Evolutionary conservation across 2,329 filamentous ascomycete species (phyloP).

Genomic region (Eurotiales sp.): DNA sequence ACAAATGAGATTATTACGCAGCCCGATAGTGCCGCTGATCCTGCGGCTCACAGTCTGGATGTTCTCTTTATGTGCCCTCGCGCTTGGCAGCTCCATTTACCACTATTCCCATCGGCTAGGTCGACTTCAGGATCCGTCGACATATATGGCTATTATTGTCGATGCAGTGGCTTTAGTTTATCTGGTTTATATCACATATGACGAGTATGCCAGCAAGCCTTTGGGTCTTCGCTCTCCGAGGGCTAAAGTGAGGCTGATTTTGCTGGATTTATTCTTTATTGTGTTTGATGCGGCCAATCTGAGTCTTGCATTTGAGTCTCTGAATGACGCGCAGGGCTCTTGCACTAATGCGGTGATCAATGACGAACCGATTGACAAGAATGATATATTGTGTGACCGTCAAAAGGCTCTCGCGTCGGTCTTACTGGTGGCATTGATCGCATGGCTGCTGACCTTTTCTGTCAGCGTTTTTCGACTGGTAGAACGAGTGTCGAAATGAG

Average conservation of each 20-base stretch:
- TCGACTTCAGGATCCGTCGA: slow-evolving; percentile 65
- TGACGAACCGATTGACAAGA: slow-evolving; percentile 28
- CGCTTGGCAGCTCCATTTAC: slow-evolving; percentile 72
- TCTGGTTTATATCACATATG: slow-evolving; percentile 88
- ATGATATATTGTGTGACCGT: slow-evolving; percentile 55
- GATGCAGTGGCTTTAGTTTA: slow-evolving; percentile 87
- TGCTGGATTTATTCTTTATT: slow-evolving; percentile 93
- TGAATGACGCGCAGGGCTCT: slow-evolving; percentile 60
- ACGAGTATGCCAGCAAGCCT: slow-evolving; percentile 93
- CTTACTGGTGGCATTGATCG: slow-evolving; percentile 73
- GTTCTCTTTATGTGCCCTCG: slow-evolving; percentile 78
- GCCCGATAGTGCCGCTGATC: slow-evolving; percentile 78
- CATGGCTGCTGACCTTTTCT: slow-evolving; percentile 88
- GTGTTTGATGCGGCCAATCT: slow-evolving; percentile 95
- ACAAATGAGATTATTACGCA: slow-evolving; percentile 68
- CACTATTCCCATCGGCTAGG: slow-evolving; percentile 50
- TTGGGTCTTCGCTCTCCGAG: slow-evolving; percentile 78
- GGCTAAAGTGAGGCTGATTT: slow-evolving; percentile 82
- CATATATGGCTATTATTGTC: slow-evolving; percentile 83
- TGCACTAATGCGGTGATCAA: slow-evolving; percentile 50
- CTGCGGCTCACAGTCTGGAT: slow-evolving; percentile 79
- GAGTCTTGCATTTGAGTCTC: slow-evolving; percentile 79
- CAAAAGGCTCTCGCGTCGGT: slow-evolving; percentile 73
- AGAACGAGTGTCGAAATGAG: slow-evolving; percentile 16
- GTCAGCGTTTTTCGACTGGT: slow-evolving; percentile 72